Evolutionary conservation across 805 yeast genomes (phyloP).

Genomic region (Wickerhamomyces alni): DNA sequence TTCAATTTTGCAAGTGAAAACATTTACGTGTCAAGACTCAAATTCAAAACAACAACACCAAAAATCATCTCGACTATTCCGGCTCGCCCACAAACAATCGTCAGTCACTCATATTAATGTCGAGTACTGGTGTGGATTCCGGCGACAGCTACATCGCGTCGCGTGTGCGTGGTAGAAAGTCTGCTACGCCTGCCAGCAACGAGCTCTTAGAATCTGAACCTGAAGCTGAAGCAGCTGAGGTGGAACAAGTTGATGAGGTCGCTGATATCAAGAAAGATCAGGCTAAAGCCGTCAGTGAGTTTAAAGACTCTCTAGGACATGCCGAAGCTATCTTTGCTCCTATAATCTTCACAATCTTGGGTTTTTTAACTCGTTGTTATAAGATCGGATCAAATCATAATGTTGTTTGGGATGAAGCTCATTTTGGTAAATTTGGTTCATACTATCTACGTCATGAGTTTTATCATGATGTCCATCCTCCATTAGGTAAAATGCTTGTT

Average conservation of each 20-base stretch:
- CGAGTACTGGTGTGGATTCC: not conserved
- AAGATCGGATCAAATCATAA: conserved; percentile 61
- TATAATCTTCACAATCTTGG: conserved; percentile 57
- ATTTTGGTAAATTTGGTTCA: conserved; percentile 95
- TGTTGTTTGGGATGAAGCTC: conserved; percentile 98
- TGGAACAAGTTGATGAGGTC: no score
- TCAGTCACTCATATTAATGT: not conserved
- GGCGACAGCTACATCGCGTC: not conserved
- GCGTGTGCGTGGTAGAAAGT: not conserved
- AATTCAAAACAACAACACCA: not conserved
- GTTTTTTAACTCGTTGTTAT: conserved; percentile 73
- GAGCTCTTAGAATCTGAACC: not conserved
- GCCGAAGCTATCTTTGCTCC: conserved; percentile 42
- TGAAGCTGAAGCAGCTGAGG: no score
- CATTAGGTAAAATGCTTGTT: conserved; percentile 88
- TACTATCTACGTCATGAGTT: conserved; percentile 83
- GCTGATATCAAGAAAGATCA: conserved; percentile 17
- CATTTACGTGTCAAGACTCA: not conserved
- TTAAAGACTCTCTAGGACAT: conserved; percentile 13
- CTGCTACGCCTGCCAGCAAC: not conserved
- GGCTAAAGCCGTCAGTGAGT: conserved; percentile 13
- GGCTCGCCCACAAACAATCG: not conserved
- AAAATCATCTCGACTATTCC: not conserved
- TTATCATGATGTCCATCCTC: conserved; percentile 97
- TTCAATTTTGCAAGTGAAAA: not conserved